Evolutionary conservation across 1,284 basidiomycete genomes (phyloP).

Genomic region (Hypsizygus ulmarius): DNA sequence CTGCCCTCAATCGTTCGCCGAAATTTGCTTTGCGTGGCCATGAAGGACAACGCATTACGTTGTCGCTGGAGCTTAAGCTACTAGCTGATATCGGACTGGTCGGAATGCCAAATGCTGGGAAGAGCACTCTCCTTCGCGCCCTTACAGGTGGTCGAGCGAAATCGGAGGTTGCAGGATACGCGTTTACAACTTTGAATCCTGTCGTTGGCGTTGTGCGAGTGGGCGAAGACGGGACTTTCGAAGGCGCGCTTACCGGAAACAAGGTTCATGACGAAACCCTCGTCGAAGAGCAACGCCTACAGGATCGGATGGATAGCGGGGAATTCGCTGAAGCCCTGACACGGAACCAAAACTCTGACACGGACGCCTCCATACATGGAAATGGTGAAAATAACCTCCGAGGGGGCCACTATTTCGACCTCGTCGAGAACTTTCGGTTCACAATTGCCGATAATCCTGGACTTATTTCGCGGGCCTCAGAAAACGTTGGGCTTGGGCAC

Average conservation of each 20-base stretch:
- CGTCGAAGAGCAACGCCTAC: constrained; percentile 54
- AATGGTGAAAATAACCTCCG: constrained; percentile 18
- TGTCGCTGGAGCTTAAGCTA: constrained; percentile 93
- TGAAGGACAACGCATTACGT: constrained; percentile 78
- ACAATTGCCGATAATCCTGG: constrained; percentile 98
- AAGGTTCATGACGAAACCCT: constrained; percentile 71
- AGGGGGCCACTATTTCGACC: constrained; percentile 47
- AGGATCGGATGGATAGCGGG: constrained; percentile 46
- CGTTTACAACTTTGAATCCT: constrained; percentile 95
- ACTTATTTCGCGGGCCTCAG: constrained; percentile 80
- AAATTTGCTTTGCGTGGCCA: constrained; percentile 81
- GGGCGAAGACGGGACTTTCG: constrained; percentile 76
- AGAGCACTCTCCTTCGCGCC: constrained; percentile 87
- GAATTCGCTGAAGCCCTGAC: constrained; percentile 48
- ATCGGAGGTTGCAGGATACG: constrained; percentile 88
- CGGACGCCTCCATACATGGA: constrained; percentile 18
- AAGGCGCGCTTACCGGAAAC: constrained; percentile 52
- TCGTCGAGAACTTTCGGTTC: constrained; percentile 78
- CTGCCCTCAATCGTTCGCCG: constrained; percentile 67
- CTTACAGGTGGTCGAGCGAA: constrained; percentile 83
- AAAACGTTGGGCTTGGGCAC: constrained; percentile 91
- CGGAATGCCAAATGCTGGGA: constrained; percentile 93
- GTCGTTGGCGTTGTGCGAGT: constrained; percentile 92
- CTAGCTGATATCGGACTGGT: constrained; percentile 94
- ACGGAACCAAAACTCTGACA: constrained; percentile 40